Evolutionary conservation across 768 basidiomycete genomes (phyloP), one percentile per base, ranked within the genome.

Genomic region (Lyophyllum semitale): DNA sequence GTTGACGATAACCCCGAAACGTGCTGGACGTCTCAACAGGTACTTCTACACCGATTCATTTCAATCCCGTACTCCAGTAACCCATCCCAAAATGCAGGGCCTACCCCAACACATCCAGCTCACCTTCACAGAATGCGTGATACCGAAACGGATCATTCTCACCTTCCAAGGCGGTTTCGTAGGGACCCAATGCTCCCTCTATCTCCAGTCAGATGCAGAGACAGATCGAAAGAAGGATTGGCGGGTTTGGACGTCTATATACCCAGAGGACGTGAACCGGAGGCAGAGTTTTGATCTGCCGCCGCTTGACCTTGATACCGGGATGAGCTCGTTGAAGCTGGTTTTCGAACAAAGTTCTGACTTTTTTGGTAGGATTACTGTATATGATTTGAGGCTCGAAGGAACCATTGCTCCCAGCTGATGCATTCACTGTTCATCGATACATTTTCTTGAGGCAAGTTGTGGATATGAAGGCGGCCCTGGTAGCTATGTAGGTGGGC

Each of bases 91-190:
- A 35, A 12, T 41, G n/a, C 60, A 93, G 91, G 90, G 90, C 22
- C 75, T 85, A 11, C 90, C 89, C 1, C 91, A 93, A 72, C 85
- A 75, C 60, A 80, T 93, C 58, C 88, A 90, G 50, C 70, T 92
- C 25, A 68, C 69, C 3, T 93, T 93, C 61, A 41, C 73, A 6
- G 62, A 70, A 6, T 77, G 68, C 46, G 82, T 89, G n/a, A 61
- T 79, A 32, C 89, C 88, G 3, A 77, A 72, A 58, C 75, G 73
- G 23, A 59, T 92, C 17, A 73, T 72, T 18, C 57, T 92, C 58
- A 91, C 87, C 1, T 94, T 94, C 64, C 91, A 94, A 75, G 91
- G 91, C 13, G 91, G 91, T 1, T 93, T 94, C 66, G 92, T 88
- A 0, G 91, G 89, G 18, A 87, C 80, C 8, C 73, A 77, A 42